Conservation (phyloP, 2,329 filamentous ascomycete species). For the Ascochyta koolunga region DNA sequence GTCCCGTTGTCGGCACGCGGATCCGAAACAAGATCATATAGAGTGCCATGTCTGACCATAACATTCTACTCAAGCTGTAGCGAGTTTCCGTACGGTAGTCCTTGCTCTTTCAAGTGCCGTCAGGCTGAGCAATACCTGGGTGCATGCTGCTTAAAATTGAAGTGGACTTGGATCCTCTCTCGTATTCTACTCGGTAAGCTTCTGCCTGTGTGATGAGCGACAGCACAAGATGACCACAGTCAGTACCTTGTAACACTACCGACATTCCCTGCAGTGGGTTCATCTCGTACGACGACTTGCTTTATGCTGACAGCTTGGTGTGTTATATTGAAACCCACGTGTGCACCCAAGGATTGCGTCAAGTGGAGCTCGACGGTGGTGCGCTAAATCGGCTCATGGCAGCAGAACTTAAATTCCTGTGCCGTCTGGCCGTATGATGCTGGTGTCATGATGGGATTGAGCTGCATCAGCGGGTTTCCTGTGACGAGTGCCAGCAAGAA, state of each 20-base stretch:
- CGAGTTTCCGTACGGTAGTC: not conserved
- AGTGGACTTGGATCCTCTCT: not conserved
- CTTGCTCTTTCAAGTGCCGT: not conserved
- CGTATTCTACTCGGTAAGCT: not conserved
- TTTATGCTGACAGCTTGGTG: not conserved
- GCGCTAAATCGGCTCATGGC: constrained; percentile 8
- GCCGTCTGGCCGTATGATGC: not conserved
- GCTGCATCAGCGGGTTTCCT: not conserved
- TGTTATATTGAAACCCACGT: not conserved
- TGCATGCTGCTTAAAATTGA: too few relatives aligned
- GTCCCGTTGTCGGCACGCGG: constrained; percentile 1
- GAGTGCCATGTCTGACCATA: not conserved
- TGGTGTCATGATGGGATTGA: constrained; percentile 3
- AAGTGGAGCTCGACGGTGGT: not conserved
- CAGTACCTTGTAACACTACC: not conserved
- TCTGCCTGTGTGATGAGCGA: too few relatives aligned
- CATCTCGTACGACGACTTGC: not conserved
- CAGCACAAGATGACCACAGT: too few relatives aligned
- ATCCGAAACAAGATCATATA: constrained; percentile 5
- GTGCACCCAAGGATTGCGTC: not conserved
- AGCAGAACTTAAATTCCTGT: constrained; percentile 1
- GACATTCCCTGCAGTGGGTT: not conserved
- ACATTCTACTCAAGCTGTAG: not conserved
- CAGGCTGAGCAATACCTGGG: too few relatives aligned
- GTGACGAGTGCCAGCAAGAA: not conserved